Evolutionary conservation across 371 early-diverging fungal species (phyloP), one percentile per base, ranked within the genome.

Genomic region (Zychaea mexicana): DNA sequence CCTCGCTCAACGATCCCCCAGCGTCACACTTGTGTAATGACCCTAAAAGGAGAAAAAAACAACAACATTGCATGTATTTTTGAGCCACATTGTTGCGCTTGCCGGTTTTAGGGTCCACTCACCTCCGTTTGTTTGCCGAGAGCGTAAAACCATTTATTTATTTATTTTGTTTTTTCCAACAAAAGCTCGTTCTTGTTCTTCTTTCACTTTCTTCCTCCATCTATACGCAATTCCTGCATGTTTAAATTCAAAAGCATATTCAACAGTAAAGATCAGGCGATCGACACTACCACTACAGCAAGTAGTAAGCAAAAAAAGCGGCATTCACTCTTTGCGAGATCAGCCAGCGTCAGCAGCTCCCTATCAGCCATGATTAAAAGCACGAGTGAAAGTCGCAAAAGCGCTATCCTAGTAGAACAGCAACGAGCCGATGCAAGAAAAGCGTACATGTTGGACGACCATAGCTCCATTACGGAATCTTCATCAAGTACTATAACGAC

Each of bases 381-480:
- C 24, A 22, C 24, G 49, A 26, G n/a, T 12, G 8, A 12, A 26
- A 47, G 24, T 47, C 49, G 49, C 8, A 47, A 47, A 26, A 47
- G 49, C 38, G 38, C 38, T 47, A 39, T 39, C 17, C 22, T 47
- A 6, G n/a, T 47, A 21, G 49, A 47, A 47, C 49, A 39, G 4
- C 39, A 39, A 39, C 39, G n/a, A 39, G 4, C 39, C 3, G 15
- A 39, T 7, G n/a, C 10, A 39, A 3, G 39, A 39, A 39, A 15
- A 39, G 39, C 15, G 10, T 12, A 3, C 4, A 8, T 39, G 15
- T 39, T 39, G 2, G 39, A 39, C 22, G 22, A 47, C 24, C 8
- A 47, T 26, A 12, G 3, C 3, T 58, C 45, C 42, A 58, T 58
- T 17, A 58, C 58, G 17, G 58, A 58, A 9, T 58, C 58, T 4